A percentile compares a stretch with the other conserved stretches of the same genome.
Conservation (phyloP, 495 filamentous ascomycete genomes). For the Aspergillus cavernicola region DNA sequence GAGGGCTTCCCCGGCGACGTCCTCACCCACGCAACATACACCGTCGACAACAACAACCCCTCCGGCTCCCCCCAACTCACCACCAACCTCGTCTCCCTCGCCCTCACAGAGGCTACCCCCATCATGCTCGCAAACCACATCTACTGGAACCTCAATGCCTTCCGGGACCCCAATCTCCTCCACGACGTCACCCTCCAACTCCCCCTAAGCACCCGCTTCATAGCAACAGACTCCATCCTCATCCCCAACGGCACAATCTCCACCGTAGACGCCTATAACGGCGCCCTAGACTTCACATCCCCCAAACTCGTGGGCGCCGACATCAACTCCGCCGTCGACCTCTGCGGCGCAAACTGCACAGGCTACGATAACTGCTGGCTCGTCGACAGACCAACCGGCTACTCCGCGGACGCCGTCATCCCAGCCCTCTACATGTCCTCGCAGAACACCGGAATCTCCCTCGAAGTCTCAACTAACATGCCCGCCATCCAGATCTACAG, state of each 20-base stretch:
- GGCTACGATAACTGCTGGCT: constrained; percentile 77
- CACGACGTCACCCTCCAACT: constrained; percentile 69
- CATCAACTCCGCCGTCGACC: constrained; percentile 55
- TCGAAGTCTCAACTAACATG: constrained; percentile 73
- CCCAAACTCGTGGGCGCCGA: constrained; percentile 72
- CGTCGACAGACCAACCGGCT: constrained; percentile 60
- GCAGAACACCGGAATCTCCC: constrained; percentile 58
- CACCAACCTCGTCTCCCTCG: constrained; percentile 54
- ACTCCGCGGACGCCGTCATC: constrained; percentile 58
- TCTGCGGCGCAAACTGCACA: constrained; percentile 69
- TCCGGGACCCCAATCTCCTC: constrained; percentile 61
- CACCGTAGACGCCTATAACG: constrained; percentile 51
- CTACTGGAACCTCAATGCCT: constrained; percentile 89
- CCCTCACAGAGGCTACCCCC: constrained; percentile 73
- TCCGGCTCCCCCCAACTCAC: constrained; percentile 43
- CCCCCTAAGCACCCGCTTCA: constrained; percentile 65
- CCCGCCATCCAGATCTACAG: constrained; percentile 75
- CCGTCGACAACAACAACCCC: constrained; percentile 44
- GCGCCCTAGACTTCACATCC: constrained; percentile 71
- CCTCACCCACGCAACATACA: constrained; percentile 73
- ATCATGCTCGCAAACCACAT: constrained; percentile 81
- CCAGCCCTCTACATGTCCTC: constrained; percentile 59
- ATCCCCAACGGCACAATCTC: constrained; percentile 76
- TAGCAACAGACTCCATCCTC: constrained; percentile 70
- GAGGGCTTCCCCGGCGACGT: constrained; percentile 81